Conservation (phyloP, 2,329 filamentous ascomycete genomes). For the Phialophora chinensis region DNA sequence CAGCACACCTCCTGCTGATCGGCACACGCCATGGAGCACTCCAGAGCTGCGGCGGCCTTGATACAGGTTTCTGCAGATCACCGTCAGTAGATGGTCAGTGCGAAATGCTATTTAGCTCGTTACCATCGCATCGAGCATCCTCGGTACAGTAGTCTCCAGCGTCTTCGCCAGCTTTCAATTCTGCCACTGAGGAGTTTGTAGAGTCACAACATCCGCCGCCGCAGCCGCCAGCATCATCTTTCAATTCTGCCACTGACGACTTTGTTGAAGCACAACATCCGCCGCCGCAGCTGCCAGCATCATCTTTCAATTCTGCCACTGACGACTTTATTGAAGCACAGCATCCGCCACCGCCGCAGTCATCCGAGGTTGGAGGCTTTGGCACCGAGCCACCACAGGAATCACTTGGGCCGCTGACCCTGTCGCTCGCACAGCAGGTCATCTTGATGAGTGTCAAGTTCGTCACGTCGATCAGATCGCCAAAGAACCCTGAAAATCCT, state of each 20-base stretch:
- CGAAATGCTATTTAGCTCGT: background rate
- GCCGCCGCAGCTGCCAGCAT: background rate
- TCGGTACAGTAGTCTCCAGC: constrained; percentile 15
- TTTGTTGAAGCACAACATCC: background rate
- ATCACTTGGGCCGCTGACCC: background rate
- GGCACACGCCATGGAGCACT: constrained; percentile 21
- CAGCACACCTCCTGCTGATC: constrained; percentile 2
- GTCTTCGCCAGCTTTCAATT: constrained; percentile 3
- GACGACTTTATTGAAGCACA: background rate
- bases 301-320: background rate
- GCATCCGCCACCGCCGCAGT: too few relatives aligned
- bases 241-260: background rate
- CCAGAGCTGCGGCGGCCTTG: constrained; percentile 26
- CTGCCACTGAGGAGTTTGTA: background rate
- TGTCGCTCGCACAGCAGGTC: background rate
- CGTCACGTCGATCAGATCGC: background rate
- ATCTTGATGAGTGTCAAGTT: background rate
- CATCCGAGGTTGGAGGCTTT: background rate
- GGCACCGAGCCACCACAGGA: constrained; percentile 4
- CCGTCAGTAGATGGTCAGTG: constrained; percentile 8
- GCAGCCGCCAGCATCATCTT: background rate
- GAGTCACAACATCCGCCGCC: background rate
- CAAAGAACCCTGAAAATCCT: background rate
- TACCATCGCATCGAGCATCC: constrained; percentile 30
- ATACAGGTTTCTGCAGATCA: constrained; percentile 26